Evolutionary conservation across 495 filamentous ascomycete species (phyloP), one percentile per base, ranked within the genome.

Genomic region (Penicillium samsonianum): DNA sequence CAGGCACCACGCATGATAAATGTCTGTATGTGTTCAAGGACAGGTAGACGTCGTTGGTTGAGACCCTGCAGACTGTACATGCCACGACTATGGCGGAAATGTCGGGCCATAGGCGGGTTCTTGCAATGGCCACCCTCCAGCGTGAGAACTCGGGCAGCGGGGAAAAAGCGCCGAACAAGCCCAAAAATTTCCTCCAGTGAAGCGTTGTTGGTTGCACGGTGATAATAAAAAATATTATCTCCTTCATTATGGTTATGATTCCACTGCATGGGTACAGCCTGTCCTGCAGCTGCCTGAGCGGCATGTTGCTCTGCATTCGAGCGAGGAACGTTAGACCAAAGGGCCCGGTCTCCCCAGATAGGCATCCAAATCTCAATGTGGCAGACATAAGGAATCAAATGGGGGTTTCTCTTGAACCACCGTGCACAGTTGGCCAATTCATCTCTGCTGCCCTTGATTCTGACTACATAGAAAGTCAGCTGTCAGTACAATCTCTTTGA

Each of bases 311-410:
- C 44, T 20, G 8, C 9, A 17, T 28, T 6, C 26, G 28, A 9
- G 16, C 26, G 5, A 10, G 14, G 8, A 31, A 55, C 16, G 7
- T 17, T 38, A 16, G 53, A 53, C 35, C 66, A 70, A 48, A 60
- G 65, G 7, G 76, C 73, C 42, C 80, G 73, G 16, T 78, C 76
- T 19, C 86, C 84, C 77, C 87, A 89, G 28, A 89, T 84, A 6
- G 88, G 88, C 46, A 90, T 84, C 83, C 87, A 89, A 17, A 89
- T 76, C 64, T 91, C 87, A 53, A 89, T 78, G 65, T 90, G 86
- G 48, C 85, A 85, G 53, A 90, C 84, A 50, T 88, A 83, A 4
- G 68, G 53, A 30, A 79, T 73, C 4, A 91, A 77, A 59, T 88
- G 83, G 20, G 80, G 75, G 49, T 86, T 78, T 14, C 65, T 59